A percentile compares a stretch with the other conserved stretches of the same genome.
Evolutionary conservation across 148 eudicot species (phyloP).

Genomic region (Oxyria digyna): DNA sequence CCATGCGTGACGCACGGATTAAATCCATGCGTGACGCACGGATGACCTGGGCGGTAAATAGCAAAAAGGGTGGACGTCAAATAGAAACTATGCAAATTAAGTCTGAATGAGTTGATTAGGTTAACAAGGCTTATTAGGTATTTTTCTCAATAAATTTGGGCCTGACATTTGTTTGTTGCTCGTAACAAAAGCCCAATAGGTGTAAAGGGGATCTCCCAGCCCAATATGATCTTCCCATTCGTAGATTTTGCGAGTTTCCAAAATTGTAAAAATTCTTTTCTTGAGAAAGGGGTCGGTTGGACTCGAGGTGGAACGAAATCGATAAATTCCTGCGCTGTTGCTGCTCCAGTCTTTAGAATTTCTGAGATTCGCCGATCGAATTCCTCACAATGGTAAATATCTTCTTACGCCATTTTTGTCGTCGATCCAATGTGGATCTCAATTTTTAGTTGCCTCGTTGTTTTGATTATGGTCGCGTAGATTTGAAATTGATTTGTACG

Average conservation of each 20-base stretch:
- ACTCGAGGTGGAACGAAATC: not conserved
- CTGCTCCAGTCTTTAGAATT: not conserved
- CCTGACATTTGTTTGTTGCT: not conserved
- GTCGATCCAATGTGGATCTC: not conserved
- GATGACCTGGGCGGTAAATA: no score
- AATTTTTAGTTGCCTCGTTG: not conserved
- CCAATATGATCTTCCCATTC: no score
- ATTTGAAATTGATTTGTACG: not conserved
- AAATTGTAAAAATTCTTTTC: not conserved
- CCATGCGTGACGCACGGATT: no score
- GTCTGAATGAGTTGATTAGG: no score
- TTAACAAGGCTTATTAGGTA: no score
- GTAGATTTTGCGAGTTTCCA: not conserved
- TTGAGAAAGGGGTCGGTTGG: not conserved
- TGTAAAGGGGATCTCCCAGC: not conserved
- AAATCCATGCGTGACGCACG: no score
- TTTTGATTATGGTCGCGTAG: not conserved
- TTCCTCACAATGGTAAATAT: not conserved
- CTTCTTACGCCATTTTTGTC: not conserved
- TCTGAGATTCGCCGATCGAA: not conserved
- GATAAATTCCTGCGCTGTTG: not conserved
- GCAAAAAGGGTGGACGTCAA: no score
- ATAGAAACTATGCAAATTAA: no score
- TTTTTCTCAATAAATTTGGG: not conserved
- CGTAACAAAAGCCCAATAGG: not conserved